Base-by-base conservation (phyloP, 2,329 filamentous ascomycete species). In the Colletotrichum orchidophilum region DNA sequence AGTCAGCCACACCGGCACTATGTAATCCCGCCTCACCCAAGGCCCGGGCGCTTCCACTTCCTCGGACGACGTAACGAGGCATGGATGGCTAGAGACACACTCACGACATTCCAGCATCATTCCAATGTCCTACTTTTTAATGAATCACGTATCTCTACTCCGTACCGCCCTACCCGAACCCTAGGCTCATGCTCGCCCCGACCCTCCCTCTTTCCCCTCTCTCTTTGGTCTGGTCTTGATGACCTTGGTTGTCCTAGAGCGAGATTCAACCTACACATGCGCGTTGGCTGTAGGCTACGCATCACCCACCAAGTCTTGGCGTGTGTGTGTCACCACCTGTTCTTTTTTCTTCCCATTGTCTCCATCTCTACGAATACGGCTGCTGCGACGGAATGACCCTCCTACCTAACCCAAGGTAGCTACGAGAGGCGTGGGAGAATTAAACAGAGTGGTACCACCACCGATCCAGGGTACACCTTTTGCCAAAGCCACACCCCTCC, bases 401-500 rank as follows among this genome's bases (percentile, higher is more conserved):
- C 54, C 13, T 24, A 3, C 26, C 46, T 66, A 39, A 31, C 52
- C 49, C 58, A 63, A 68, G 58, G 27, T 29, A 55, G 58, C 65
- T 52, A 68, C 50, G 64, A 57, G 39, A 46, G n/a, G 18, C 57
- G 18, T 62, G 13, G 55, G 24, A 29, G 61, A 29, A 71, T 57
- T 57, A 59, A 58, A 57, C 63, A 71, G 57, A 63, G 64, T 64
- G 63, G 63, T 46, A 46, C 39, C 57, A 52, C 63, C 63, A 63
- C 57, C 57, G 68, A 67, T 71, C 63, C 50, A 68, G 68, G 68
- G 63, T 61, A 35, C 50, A 57, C 50, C 67, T 46, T 46, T 46
- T n/a, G n/a, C 55, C 12, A 55, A 31, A 31, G 15, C 49, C 29
- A 29, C 54, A 27, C 46, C 31, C 24, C 61, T 60, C 39, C 33